Percentiles rank a stretch among this genome's conserved stretches.
These are phyloP conservation scores for Leccinum barrowsii DNA, from an alignment of 768 basidiomycete genomes.

Conservation along the genomic window DNA sequence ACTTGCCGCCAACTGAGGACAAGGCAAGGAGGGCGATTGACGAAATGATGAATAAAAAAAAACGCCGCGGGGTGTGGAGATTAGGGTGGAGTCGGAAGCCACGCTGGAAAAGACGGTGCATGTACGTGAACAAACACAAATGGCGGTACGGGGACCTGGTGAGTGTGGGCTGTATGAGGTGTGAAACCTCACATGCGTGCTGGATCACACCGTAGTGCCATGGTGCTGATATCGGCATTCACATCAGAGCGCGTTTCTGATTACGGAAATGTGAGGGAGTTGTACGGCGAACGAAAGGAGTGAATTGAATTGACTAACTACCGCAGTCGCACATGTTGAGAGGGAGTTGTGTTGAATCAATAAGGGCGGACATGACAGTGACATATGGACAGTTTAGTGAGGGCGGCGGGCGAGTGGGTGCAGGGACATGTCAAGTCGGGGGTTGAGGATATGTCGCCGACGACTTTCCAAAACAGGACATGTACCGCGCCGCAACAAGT, in stretches of 20 bases:
- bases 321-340: constrained; percentile 19
- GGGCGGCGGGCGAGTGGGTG: constrained; percentile 14
- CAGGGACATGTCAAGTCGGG: constrained; percentile 22
- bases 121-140: constrained; percentile 36
- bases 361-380: constrained; percentile 27
- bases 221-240: constrained; percentile 31
- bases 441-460: constrained; percentile 26
- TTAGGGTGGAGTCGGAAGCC: constrained; percentile 30
- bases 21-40: constrained; percentile 11
- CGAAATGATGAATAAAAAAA: constrained; percentile 20
- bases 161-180: constrained; percentile 31
- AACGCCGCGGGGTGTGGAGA: constrained; percentile 31
- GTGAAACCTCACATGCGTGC: constrained; percentile 31
- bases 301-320: constrained; percentile 15
- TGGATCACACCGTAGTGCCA: constrained; percentile 27
- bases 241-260: constrained; percentile 32
- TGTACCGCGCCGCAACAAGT: constrained; percentile 24
- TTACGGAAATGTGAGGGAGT: constrained; percentile 31
- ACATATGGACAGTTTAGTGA: constrained; percentile 21
- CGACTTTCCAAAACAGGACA: constrained; percentile 18
- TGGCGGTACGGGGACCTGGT: constrained; percentile 33
- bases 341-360: constrained; percentile 4
- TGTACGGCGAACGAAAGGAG: constrained; percentile 24
- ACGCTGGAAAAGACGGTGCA: constrained; percentile 29
- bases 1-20: constrained; percentile 15